A percentile compares a stretch with the other conserved stretches of the same genome.
These are phyloP conservation scores for Lenwebbia sp. DNA, from an alignment of 345 rosid genomes.

Conservation along the genomic window DNA sequence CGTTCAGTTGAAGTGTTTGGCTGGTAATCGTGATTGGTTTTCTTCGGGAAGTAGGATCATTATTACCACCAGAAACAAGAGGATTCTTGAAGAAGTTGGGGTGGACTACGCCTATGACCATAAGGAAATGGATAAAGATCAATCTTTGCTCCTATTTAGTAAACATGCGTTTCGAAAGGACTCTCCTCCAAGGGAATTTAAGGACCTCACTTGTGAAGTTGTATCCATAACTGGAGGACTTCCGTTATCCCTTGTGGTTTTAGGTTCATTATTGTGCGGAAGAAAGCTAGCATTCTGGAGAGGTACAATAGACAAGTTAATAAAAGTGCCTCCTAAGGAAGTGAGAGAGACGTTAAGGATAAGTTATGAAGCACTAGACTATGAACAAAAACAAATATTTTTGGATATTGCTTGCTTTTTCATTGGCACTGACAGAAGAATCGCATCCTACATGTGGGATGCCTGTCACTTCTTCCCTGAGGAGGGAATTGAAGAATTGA, in stretches of 20 bases:
- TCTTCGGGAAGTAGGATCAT: background rate
- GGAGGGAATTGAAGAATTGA: background rate
- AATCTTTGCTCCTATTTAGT: background rate
- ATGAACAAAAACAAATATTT: background rate
- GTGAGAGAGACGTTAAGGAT: background rate
- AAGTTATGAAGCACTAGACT: background rate
- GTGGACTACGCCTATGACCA: background rate
- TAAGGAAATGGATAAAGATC: background rate
- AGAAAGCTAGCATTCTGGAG: background rate
- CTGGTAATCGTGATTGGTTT: background rate
- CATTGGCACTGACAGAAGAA: background rate
- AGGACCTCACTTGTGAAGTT: background rate
- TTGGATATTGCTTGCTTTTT: background rate
- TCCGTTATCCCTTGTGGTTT: background rate
- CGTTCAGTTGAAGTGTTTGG: background rate
- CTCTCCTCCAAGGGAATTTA: background rate
- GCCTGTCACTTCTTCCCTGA: background rate
- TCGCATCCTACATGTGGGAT: background rate
- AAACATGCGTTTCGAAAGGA: background rate
- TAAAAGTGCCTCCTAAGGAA: background rate
- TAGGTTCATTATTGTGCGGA: background rate
- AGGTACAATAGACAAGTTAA: background rate
- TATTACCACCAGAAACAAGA: background rate
- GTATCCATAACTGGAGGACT: background rate
- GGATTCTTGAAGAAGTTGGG: background rate